Conservation (phyloP, 2,329 filamentous ascomycete species). For the Chlorencoelia australis region DNA sequence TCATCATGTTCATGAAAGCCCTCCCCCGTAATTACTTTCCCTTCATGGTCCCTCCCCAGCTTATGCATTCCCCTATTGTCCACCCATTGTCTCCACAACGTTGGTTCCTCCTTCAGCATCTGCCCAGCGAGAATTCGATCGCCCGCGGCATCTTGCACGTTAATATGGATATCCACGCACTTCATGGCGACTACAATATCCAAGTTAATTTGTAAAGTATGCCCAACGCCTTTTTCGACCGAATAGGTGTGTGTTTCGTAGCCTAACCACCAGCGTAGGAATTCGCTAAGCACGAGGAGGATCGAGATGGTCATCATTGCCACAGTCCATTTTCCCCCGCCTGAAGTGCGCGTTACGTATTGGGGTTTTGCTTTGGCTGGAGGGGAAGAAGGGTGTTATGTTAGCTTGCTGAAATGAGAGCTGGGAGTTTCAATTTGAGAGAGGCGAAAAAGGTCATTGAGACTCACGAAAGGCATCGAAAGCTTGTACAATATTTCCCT, state of each 20-base stretch:
- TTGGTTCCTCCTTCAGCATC: slow-evolving; percentile 64
- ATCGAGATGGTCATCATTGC: slow-evolving; percentile 66
- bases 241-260: slow-evolving; percentile 80
- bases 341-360: slow-evolving; percentile 74
- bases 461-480: slow-evolving; percentile 94
- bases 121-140: slow-evolving; percentile 80
- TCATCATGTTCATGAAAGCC: slow-evolving; percentile 54
- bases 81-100: slow-evolving; percentile 75
- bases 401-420: background rate
- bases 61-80: slow-evolving; percentile 56
- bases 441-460: background rate
- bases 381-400: background rate
- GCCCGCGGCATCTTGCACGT: slow-evolving; percentile 91
- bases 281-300: slow-evolving; percentile 68
- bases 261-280: slow-evolving; percentile 74
- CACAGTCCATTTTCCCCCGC: slow-evolving; percentile 90
- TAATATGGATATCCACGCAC: slow-evolving; percentile 83
- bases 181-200: slow-evolving; percentile 87
- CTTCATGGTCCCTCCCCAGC: slow-evolving; percentile 45
- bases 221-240: slow-evolving; percentile 84
- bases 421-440: background rate
- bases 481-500: slow-evolving; percentile 60
- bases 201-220: slow-evolving; percentile 85
- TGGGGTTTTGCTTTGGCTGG: slow-evolving; percentile 91
- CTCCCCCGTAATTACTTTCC: slow-evolving; percentile 45